Evolutionary conservation across 768 basidiomycete genomes (phyloP), one percentile per base, ranked within the genome.

Genomic region (Tylopilus sp.): DNA sequence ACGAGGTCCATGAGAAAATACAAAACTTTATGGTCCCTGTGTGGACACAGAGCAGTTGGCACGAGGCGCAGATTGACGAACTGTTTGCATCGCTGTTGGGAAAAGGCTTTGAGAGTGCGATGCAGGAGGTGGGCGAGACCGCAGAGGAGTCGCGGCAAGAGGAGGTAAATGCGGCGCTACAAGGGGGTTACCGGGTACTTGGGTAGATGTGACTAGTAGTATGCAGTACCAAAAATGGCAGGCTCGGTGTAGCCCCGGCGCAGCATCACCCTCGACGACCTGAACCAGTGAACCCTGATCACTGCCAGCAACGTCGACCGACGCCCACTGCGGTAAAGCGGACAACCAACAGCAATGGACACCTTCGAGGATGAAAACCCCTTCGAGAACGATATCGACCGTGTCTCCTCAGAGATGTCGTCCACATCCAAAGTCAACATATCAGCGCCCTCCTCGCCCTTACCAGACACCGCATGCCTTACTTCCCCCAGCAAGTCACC

Each of bases 1-100:
- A 93, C 67, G 88, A 95, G 57, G 84, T 91, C 2, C 97, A 98
- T 63, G 94, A 98, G 61, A 98, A 97, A 73, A 74, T 97, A 44
- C 91, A 94, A 68, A 93, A 94, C 69, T 98, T 98, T 66, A 95
- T 95, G 88, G 91, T 94, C 2, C 95, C 95, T 6, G 84, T 94
- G 12, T 79, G 81, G 7, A 57, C 58, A 18, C 66, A 71, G 30
- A 83, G 82, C 25, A 78, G 73, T 49, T 99, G 97, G 97, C 92
- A 95, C 57, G 93, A 98, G 53, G 92, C 93, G 63, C 97, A 98
- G 72, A 80, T 94, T 48, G 95, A 99, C 63, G 95, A 98, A 66
- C 70, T 98, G 48, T 98, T 99, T 69, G 78, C 83, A 22, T 91
- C 89, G 25, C 69, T 99, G 40, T 75, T 98, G 26, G 94, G 95